Percentiles rank a stretch among this genome's conserved stretches.
Conservation (phyloP, 371 early-diverging fungal species). For the Capniomyces stellatus region DNA sequence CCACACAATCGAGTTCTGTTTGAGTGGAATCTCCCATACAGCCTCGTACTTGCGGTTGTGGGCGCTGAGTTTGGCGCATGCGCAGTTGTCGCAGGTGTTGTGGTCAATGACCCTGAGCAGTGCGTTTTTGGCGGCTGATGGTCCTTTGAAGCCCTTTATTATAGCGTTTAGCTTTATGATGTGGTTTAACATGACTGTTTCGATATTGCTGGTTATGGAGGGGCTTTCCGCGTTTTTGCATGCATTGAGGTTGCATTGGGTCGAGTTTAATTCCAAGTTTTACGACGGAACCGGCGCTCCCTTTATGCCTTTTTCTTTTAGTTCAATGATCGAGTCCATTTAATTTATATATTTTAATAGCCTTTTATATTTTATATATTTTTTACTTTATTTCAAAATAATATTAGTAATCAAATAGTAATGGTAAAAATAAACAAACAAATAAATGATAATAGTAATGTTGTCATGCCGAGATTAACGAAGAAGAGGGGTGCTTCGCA, state of each 20-base stretch:
- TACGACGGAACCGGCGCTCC: slow-evolving; percentile 69
- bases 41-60: slow-evolving; percentile 99
- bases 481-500: neutral
- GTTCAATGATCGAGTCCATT: too few species aligned
- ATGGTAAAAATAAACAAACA: too few species aligned
- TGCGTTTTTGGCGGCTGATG: slow-evolving; percentile 16
- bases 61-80: slow-evolving; percentile 99
- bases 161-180: slow-evolving; percentile 51
- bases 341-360: too few species aligned
- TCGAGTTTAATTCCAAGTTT: slow-evolving; percentile 99
- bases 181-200: slow-evolving; percentile 73
- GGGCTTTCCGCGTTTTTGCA: slow-evolving; percentile 97
- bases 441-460: too few species aligned
- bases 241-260: slow-evolving; percentile 98
- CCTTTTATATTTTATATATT: too few species aligned
- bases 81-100: slow-evolving; percentile 94
- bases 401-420: too few species aligned
- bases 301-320: slow-evolving; percentile 72
- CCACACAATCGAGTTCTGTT: slow-evolving; percentile 98
- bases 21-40: slow-evolving; percentile 97
- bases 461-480: too few species aligned
- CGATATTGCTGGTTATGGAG: slow-evolving; percentile 92
- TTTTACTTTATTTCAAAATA: too few species aligned
- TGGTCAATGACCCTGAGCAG: slow-evolving; percentile 82
- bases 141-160: slow-evolving; percentile 29